Conservation (phyloP, 257 asterid species). For the Lavandula angustifolia region DNA sequence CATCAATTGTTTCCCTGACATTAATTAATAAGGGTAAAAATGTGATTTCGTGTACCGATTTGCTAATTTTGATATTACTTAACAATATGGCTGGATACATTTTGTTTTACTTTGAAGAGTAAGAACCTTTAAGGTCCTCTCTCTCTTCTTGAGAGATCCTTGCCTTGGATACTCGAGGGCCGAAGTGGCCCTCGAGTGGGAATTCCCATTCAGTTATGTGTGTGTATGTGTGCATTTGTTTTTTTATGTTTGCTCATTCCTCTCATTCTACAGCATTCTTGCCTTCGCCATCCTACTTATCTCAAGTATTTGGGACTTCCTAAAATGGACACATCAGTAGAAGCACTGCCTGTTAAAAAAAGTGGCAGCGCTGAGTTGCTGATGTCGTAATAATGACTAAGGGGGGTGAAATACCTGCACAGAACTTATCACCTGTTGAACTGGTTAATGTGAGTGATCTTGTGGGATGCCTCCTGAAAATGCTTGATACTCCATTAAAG, state of each 20-base stretch:
- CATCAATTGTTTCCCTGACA: no score
- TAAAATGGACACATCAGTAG: constrained; percentile 39
- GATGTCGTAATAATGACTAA: constrained; percentile 41
- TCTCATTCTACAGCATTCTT: constrained; percentile 57
- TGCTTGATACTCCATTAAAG: not conserved
- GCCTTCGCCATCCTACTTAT: constrained; percentile 60
- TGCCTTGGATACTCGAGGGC: no score
- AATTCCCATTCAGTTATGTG: not conserved
- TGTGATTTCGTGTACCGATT: no score
- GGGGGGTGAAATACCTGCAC: constrained; percentile 52
- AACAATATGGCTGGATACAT: no score
- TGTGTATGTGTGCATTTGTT: not conserved
- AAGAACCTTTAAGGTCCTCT: no score
- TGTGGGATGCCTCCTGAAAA: constrained; percentile 14
- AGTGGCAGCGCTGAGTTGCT: constrained; percentile 34
- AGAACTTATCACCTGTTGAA: constrained; percentile 64
- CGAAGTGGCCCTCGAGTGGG: no score
- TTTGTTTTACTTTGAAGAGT: no score
- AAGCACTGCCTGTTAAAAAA: constrained; percentile 39
- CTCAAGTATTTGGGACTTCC: constrained; percentile 74
- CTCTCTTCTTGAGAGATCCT: no score
- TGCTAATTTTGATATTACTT: no score
- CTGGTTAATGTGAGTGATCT: constrained; percentile 64
- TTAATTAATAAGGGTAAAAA: no score
- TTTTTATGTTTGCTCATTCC: constrained; percentile 13